Evolutionary conservation across 2,329 filamentous ascomycete species (phyloP), one percentile per base, ranked within the genome.

Genomic region (Thelonectria rubi): DNA sequence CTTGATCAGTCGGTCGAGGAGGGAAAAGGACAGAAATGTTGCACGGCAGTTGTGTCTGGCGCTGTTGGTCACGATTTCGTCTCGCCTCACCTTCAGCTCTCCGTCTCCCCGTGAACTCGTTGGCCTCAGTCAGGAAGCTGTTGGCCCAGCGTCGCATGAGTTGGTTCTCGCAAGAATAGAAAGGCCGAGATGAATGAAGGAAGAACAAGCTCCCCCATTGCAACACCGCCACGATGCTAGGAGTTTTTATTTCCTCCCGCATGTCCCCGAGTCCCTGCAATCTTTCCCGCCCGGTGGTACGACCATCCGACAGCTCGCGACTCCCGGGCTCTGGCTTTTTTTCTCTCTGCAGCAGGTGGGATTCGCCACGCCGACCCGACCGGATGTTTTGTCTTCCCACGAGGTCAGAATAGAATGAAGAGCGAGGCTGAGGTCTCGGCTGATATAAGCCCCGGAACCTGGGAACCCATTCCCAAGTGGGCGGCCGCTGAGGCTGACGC

Each of bases 401-500:
- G 42, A 46, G 42, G 42, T 46, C 42, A 46, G 42, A 46, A 46
- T 46, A 46, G 42, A 46, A 37, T 24, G 42, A 20, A 21, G 32
- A 45, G 37, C 26, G 53, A 55, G 53, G 53, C 53, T 55, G 53
- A 30, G 53, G 45, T 32, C 12, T 42, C 24, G 37, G 54, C 54
- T 56, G 54, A 56, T 56, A 56, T 56, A 56, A 56, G 54, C 54
- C 26, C 26, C 26, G 26, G 26, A 30, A 30, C 26, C 34, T 34
- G 20, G 42, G 42, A 46, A 46, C 11, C 24, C 32, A 47, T 56
- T 30, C n/a, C n/a, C 26, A 9, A 5, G 53, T 56, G 24, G 54
- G 54, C 54, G 54, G 54, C 54, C 54, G 54, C 54, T 49, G 49
- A 56, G 34, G 46, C 54, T 56, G 54, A 50, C 54, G 54, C 54